Evolutionary conservation across 208 protist genomes (phyloP).

Genomic region (Leishmania tropica): DNA sequence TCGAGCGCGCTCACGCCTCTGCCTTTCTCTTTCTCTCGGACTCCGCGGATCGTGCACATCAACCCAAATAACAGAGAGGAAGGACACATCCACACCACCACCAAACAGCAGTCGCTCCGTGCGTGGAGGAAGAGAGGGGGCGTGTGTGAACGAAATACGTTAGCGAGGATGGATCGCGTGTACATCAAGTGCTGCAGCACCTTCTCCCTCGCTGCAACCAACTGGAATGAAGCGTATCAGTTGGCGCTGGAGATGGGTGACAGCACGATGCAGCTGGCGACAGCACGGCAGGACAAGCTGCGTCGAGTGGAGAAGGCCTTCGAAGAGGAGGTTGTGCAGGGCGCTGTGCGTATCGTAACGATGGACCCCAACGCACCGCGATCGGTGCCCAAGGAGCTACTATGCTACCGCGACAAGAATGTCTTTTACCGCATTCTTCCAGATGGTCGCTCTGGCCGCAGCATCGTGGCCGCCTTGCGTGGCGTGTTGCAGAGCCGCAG

Average conservation of each 20-base stretch:
- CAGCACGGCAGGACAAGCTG: conserved; percentile 47
- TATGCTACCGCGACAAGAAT: conserved; percentile 84
- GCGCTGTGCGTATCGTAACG: conserved; percentile 68
- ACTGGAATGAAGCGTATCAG: conserved; percentile 87
- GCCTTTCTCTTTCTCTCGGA: background rate
- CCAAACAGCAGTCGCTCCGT: background rate
- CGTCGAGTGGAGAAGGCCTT: conserved; percentile 60
- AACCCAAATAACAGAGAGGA: no score
- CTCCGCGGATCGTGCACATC: background rate
- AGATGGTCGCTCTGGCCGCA: conserved; percentile 77
- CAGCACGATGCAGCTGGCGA: conserved; percentile 48
- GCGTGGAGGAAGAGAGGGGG: background rate
- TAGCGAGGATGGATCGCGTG: conserved; percentile 34
- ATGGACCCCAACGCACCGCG: conserved; percentile 70
- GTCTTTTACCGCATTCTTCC: conserved; percentile 87
- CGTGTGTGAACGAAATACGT: background rate
- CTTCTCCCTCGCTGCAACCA: conserved; percentile 35
- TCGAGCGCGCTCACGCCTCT: background rate
- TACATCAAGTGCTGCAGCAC: conserved; percentile 48
- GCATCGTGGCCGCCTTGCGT: conserved; percentile 77
- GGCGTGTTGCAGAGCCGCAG: conserved; percentile 76
- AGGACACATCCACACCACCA: background rate
- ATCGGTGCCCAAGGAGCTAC: conserved; percentile 67
- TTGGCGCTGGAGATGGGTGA: conserved; percentile 72
- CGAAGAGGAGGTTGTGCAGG: conserved; percentile 44